These are phyloP conservation scores for Apiospora aurea DNA, from an alignment of 2,329 filamentous ascomycete species.

Conservation along the genomic window DNA sequence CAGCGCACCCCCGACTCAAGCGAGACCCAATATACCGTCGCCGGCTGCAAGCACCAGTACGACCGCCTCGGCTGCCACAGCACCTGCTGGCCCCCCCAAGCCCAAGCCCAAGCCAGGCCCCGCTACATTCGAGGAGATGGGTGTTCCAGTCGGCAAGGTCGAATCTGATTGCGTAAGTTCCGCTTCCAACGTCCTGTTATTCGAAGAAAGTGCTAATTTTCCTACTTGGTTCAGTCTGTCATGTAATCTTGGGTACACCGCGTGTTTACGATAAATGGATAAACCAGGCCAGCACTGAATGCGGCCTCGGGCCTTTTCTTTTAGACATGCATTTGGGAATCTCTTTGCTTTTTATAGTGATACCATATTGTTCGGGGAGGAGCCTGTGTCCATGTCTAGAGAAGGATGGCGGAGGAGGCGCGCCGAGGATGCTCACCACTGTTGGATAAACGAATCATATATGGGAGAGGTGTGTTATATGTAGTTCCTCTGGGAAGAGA, in stretches of 20 bases:
- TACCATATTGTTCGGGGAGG: slow-evolving; percentile 11
- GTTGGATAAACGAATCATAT: background rate
- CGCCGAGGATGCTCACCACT: background rate
- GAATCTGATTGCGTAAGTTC: slow-evolving; percentile 88
- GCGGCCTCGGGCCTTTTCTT: background rate
- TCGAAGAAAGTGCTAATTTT: background rate
- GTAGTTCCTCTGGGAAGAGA: background rate
- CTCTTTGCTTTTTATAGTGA: slow-evolving; percentile 11
- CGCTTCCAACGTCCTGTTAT: background rate
- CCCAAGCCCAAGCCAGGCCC: slow-evolving; percentile 67
- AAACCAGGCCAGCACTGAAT: background rate
- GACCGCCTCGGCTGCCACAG: slow-evolving; percentile 39
- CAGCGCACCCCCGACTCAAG: slow-evolving; percentile 46
- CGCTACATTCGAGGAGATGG: slow-evolving; percentile 98
- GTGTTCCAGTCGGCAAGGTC: slow-evolving; percentile 82
- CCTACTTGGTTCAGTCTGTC: background rate
- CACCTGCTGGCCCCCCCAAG: slow-evolving; percentile 45
- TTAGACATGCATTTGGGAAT: slow-evolving; percentile 9
- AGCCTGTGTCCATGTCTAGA: slow-evolving; percentile 2
- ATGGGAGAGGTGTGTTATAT: background rate
- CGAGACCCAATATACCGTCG: slow-evolving; percentile 35
- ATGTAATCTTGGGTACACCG: background rate
- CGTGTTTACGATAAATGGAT: slow-evolving; percentile 3
- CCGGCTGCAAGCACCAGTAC: slow-evolving; percentile 40
- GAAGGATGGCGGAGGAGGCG: background rate